Base-by-base conservation (phyloP, 345 rosid genomes). In the Laguncularia racemosa region DNA sequence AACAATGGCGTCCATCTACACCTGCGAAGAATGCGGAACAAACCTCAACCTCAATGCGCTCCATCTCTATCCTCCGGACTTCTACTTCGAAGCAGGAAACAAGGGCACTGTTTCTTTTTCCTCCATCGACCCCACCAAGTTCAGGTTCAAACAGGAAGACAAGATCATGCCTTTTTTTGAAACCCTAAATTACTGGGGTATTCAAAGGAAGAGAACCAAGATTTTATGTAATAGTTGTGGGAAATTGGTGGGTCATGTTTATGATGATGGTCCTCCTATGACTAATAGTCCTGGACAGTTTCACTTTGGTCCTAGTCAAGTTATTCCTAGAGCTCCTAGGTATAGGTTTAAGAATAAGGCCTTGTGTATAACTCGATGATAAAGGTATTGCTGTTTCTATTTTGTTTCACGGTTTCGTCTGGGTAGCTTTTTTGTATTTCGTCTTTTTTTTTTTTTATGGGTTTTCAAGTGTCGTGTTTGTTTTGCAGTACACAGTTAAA, bases 81-180 rank as follows among this genome's bases (percentile, higher is more conserved):
- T 83, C 84, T 92, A 78, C 78, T 89, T 92, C 79, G 95, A 85
- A 66, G 98, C 98, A 20, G 98, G 96, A 1, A 89, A 89, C 88
- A 89, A 89, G 62, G 82, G 77, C 55, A 73, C 95, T 9, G 62
- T 81, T 43, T 92, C 95, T 18, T 92, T 89, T 82, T 67, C 96
- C 56, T 57, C 67, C 59, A 56, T 86, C 59, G 91, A 92, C 82
- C 14, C 80, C 67, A 64, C 84, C 52, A 84, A 78, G 59, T 84
- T 92, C 83, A 70, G 72, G 13, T 79, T 92, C 67, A 78, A 84
- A 57, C 80, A 83, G 63, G 96, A 92, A 71, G 91, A 92, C 69
- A 92, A 86, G 74, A 72, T 89, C 78, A 64, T 62, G 56, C 95
- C 91, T 0, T 92, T 92, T 65, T 92, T 89, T 52, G 96, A 89